Percentiles rank a stretch among this genome's conserved stretches.
Evolutionary conservation across 2,329 filamentous ascomycete species (phyloP).

Genomic region (Geosmithia morbida): DNA sequence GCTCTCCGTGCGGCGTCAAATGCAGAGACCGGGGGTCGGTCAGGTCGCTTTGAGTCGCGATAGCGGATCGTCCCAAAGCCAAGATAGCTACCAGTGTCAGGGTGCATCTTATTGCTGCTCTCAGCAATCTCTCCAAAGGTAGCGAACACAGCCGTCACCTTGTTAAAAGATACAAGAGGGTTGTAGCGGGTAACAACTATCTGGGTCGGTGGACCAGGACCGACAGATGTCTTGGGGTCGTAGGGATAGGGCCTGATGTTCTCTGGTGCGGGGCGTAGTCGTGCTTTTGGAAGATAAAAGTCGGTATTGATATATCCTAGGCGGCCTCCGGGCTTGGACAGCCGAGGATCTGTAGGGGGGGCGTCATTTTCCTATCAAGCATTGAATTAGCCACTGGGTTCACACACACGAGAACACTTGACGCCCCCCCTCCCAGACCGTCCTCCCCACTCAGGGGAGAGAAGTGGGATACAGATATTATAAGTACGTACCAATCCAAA

Average conservation of each 20-base stretch:
- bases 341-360: constrained; percentile 68
- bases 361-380: constrained; percentile 62
- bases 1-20: constrained; percentile 72
- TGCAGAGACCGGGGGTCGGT: constrained; percentile 41
- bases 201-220: constrained; percentile 77
- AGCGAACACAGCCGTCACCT: constrained; percentile 62
- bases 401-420: constrained; percentile 34
- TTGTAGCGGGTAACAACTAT: constrained; percentile 96
- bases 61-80: constrained; percentile 89
- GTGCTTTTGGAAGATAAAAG: constrained; percentile 57
- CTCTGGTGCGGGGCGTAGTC: constrained; percentile 59
- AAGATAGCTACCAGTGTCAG: constrained; percentile 83
- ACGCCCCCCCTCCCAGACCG: constrained; percentile 23
- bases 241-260: constrained; percentile 69
- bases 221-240: constrained; percentile 71
- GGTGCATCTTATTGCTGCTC: constrained; percentile 89
- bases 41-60: constrained; percentile 48
- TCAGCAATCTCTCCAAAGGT: constrained; percentile 79
- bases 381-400: constrained; percentile 39
- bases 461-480: constrained; percentile 16
- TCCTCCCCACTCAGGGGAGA: background rate
- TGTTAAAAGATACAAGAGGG: constrained; percentile 67
- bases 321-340: constrained; percentile 49
- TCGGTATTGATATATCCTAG: constrained; percentile 55
- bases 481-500: constrained; percentile 50